Percentiles rank a stretch among this genome's conserved stretches.
Conservation (phyloP, 2,329 filamentous ascomycete species). For the Paramyrothecium roridum region DNA sequence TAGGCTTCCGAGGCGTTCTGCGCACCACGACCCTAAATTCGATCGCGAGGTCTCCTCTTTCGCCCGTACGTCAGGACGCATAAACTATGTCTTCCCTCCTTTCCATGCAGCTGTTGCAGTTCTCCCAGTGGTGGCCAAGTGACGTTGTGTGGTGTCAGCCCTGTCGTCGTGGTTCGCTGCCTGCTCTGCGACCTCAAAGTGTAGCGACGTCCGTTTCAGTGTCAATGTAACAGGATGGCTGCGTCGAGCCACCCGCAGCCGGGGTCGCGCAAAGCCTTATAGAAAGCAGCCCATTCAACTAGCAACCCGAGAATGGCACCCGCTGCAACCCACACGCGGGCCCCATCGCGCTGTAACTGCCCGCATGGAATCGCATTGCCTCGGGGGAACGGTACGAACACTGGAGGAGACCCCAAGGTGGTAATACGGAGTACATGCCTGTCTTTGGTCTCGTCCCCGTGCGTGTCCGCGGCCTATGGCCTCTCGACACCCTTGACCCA, state of each 20-base stretch:
- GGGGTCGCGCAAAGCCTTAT: no score
- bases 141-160: no score
- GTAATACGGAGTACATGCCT: neutral
- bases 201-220: no score
- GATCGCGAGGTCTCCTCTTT: neutral
- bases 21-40: slow-evolving; percentile 4
- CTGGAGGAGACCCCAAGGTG: neutral
- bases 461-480: no score
- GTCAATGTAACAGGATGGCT: no score
- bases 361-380: neutral
- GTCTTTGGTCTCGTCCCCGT: neutral
- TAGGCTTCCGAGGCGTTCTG: neutral
- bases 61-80: neutral
- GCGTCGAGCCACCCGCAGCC: no score
- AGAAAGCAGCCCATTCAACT: no score
- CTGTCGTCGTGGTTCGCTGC: no score
- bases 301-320: neutral
- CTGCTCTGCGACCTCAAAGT: no score
- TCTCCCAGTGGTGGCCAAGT: no score
- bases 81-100: neutral
- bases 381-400: neutral
- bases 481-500: neutral
- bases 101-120: neutral
- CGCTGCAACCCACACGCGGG: neutral
- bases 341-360: neutral